Conservation (phyloP, 495 filamentous ascomycete species). For the Jackrogersella multiformis region DNA sequence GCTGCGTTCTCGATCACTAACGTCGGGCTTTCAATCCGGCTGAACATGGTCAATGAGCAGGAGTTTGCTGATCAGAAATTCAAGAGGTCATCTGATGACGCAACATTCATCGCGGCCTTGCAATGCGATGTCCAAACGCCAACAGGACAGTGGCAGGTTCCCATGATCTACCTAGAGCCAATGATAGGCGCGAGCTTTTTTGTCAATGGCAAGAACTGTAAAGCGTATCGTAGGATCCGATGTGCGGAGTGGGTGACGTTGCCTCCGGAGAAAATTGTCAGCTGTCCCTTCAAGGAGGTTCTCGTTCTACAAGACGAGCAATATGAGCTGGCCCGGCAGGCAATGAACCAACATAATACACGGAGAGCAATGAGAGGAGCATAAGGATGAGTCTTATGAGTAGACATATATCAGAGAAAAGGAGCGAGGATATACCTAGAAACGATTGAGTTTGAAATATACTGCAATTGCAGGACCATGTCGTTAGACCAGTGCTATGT, state of each 20-base stretch:
- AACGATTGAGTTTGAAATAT: not conserved
- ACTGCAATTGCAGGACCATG: not conserved
- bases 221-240: slow-evolving; percentile 23
- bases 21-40: slow-evolving; percentile 8
- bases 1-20: slow-evolving; percentile 23
- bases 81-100: not conserved
- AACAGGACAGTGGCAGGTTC: slow-evolving; percentile 13
- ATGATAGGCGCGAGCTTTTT: not conserved
- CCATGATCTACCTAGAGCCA: slow-evolving; percentile 21
- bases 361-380: not conserved
- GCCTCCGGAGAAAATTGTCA: not conserved
- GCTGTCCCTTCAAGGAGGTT: slow-evolving; percentile 3
- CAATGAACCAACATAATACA: not conserved
- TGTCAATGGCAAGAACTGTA: not conserved
- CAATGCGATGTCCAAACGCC: slow-evolving; percentile 19
- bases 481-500: not conserved
- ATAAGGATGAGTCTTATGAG: no score
- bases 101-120: slow-evolving; percentile 6
- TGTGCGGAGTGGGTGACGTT: slow-evolving; percentile 19
- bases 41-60: not conserved
- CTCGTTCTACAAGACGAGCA: slow-evolving; percentile 24
- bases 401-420: not conserved
- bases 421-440: not conserved
- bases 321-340: slow-evolving; percentile 6
- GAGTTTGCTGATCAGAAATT: not conserved